phyloP scores from a whole-genome alignment of 2,329 filamentous ascomycete species.

The Neonectria hederae region DNA sequence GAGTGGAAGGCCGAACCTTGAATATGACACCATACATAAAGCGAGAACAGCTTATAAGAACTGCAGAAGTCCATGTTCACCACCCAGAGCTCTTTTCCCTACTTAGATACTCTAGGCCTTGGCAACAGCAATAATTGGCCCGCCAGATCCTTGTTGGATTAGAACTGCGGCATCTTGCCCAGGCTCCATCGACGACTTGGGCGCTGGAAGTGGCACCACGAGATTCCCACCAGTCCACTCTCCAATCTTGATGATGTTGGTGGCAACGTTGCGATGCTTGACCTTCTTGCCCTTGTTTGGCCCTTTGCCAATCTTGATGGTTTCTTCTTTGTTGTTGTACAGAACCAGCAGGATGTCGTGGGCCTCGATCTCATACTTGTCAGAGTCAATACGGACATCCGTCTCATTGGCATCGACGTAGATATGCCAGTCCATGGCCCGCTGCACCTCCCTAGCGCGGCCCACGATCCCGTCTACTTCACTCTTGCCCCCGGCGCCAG shows the following conservation, averaged over 20 bases:
- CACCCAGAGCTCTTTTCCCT: not conserved
- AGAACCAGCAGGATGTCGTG: conserved; percentile 36
- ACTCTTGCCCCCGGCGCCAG: conserved; percentile 32
- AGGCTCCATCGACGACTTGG: conserved; percentile 32
- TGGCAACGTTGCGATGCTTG: conserved; percentile 45
- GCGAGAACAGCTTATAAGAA: too few species aligned
- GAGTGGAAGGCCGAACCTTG: too few species aligned
- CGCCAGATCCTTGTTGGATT: conserved; percentile 41
- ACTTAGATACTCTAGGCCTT: conserved; percentile 24
- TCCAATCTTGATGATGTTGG: conserved; percentile 46
- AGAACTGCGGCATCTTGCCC: conserved; percentile 42
- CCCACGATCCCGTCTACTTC: conserved; percentile 35
- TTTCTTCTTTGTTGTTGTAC: conserved; percentile 41
- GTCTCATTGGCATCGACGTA: conserved; percentile 37
- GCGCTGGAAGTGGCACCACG: conserved; percentile 37
- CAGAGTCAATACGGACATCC: conserved; percentile 36
- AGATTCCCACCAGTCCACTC: conserved; percentile 48
- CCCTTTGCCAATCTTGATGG: conserved; percentile 45
- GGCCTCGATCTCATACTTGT: conserved; percentile 25
- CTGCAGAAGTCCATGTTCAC: too few species aligned
- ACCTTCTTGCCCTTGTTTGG: conserved; percentile 50
- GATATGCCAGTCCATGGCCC: conserved; percentile 31
- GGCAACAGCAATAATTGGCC: conserved; percentile 39
- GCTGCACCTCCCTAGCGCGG: conserved; percentile 25
- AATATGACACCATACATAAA: too few species aligned